Evolutionary conservation across 805 yeast genomes (phyloP).

Genomic region (Hanseniaspora lindneri): DNA sequence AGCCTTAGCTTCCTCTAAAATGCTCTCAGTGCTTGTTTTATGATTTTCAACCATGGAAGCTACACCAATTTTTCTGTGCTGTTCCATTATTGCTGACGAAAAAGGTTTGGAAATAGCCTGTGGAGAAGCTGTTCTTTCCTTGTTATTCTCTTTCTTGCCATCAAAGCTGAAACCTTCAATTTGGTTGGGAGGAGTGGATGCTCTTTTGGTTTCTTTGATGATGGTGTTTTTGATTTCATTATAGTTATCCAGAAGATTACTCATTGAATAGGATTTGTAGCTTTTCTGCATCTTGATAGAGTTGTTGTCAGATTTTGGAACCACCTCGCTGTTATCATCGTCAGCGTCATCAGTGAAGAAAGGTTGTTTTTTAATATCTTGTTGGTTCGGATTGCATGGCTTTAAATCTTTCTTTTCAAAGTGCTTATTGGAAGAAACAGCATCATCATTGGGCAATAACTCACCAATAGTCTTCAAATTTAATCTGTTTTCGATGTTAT

Average conservation of each 20-base stretch:
- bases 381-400: too few species aligned
- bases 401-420: background rate
- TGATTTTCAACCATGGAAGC: background rate
- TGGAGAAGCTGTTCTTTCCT: background rate
- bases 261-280: background rate
- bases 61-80: background rate
- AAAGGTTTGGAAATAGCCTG: background rate
- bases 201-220: background rate
- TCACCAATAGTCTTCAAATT: constrained; percentile 15
- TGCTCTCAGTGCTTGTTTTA: background rate
- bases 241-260: background rate
- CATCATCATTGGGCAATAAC: background rate
- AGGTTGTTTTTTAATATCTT: too few species aligned
- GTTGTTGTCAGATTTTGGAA: background rate
- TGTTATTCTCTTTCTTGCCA: background rate
- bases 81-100: background rate
- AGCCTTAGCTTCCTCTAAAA: constrained; percentile 10
- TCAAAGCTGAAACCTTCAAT: background rate
- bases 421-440: background rate
- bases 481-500: constrained; percentile 5
- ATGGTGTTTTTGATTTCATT: background rate
- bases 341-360: too few species aligned
- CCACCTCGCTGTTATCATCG: background rate
- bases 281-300: background rate
- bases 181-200: background rate